Evolutionary conservation across 1,139 yeast genomes (phyloP), one percentile per base, ranked within the genome.

Genomic region (Zygoascus hellenicus): DNA sequence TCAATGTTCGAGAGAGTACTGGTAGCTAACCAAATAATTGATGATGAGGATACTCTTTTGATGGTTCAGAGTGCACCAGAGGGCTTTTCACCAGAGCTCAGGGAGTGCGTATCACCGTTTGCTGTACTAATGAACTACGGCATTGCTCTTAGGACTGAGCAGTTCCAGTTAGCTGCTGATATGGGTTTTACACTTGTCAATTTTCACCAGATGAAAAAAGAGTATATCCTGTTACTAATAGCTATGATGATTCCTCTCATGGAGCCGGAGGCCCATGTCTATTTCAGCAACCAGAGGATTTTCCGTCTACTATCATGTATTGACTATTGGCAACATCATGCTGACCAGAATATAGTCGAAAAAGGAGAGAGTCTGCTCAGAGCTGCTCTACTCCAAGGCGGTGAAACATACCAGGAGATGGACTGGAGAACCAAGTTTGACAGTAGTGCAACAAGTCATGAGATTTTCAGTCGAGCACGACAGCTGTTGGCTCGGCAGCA

Each of bases 51-150:
- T n/a, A 43, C 56, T 10, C 54, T 6, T 53, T 59, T 2, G 62
- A 63, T 5, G 65, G 76, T 16, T 40, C 49, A 28, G 46, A 48
- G 34, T 49, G 53, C n/a, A 43, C 49, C 28, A 43, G 49, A 17
- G 53, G 49, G 11, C 28, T 48, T 59, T 7, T 75, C 82, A 32
- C 80, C 85, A 1, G 70, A 77, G 1, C 74, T 84, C 51, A 76
- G 79, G 54, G 89, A 83, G 62, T 75, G 84, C 40, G 64, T 84
- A 44, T 70, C 92, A 0, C 94, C 94, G 28, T 83, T 82, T 60
- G 90, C 87, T 0, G 82, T 83, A 0, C 66, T 84, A 42, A 71
- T 68, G 48, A 77, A 75, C 52, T 80, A 73, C 55, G 75, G 73
- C 61, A 62, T 65, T 16, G 60, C 45, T 49, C 66, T 58, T 48